Percentiles rank a stretch among this genome's conserved stretches.
Evolutionary conservation across 306 rosid species (phyloP).

Genomic region (Quercus bicolor): DNA sequence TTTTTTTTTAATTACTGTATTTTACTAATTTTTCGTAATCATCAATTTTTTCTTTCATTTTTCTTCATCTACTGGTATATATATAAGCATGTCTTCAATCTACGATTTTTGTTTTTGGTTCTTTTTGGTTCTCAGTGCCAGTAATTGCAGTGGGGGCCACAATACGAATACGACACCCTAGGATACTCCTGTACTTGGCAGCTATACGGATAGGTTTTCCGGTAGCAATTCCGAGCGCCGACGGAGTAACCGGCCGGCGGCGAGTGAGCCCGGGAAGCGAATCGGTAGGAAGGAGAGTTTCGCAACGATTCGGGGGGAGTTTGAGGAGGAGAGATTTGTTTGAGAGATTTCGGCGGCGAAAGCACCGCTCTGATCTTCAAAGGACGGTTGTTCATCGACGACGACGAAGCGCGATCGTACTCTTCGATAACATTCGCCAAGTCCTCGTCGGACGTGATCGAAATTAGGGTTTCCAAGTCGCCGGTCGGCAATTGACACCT

Average conservation of each 20-base stretch:
- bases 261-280: constrained; percentile 6
- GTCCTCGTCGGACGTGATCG: constrained; percentile 75
- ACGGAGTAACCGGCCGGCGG: constrained; percentile 26
- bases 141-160: constrained; percentile 22
- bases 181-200: constrained; percentile 36
- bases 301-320: constrained; percentile 33
- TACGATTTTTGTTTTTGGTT: too few species aligned
- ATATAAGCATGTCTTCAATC: neutral
- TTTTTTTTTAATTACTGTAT: too few species aligned
- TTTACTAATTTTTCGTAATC: constrained; percentile 2
- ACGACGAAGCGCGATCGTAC: constrained; percentile 61
- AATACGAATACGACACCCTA: constrained; percentile 10
- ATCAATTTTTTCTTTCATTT: neutral
- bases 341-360: constrained; percentile 40
- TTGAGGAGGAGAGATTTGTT: constrained; percentile 49
- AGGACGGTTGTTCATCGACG: constrained; percentile 31
- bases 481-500: constrained; percentile 70
- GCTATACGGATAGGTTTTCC: constrained; percentile 25
- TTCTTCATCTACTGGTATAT: neutral
- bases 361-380: constrained; percentile 71
- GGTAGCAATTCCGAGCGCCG: constrained; percentile 27
- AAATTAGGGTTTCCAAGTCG: constrained; percentile 76
- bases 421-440: constrained; percentile 57
- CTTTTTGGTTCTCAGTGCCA: constrained; percentile 29
- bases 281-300: constrained; percentile 20